Base-by-base conservation (phyloP, 805 yeast species). In the Candida vartiovaarae region DNA sequence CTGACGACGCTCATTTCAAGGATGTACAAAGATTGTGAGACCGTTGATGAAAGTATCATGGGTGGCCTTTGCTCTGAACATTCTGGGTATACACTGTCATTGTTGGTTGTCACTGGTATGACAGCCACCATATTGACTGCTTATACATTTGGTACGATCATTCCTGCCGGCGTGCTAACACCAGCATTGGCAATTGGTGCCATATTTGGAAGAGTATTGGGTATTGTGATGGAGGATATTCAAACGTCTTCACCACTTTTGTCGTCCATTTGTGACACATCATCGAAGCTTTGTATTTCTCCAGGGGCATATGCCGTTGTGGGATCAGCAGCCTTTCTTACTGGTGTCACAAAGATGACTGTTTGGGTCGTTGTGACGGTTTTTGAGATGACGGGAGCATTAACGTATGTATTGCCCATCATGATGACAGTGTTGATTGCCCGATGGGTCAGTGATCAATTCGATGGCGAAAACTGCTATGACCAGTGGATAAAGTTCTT, bases 251-350 rank as follows among this genome's bases (percentile, higher is more conserved):
- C 64, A 43, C 64, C 62, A 11, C 56, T 55, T 26, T 65, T 72
- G 38, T 64, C 71, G 1, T 38, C 55, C 3, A 59, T 65, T 20
- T 72, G 77, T 48, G 42, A 70, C 2, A 65, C 74, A 41, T 71
- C 76, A 0, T 63, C 63, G 28, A 67, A 65, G 39, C 60, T 68
- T 44, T 80, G 93, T 52, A 79, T 87, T 8, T 82, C 89, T 2
- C 95, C 95, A 0, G 90, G 93, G 0, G 86, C 90, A 0, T 88
- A 87, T 57, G 95, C 95, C 0, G 83, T 87, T 8, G 86, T 88
- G 24, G 95, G 96, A 0, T 88, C 95, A 0, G 95, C 89, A 0
- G 73, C 95, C 1, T 83, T 85, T 43, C 68, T 86, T 51, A 78
- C 93, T 0, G 95, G 95, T 4, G 78, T 82, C 11, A 85, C 95